Evolutionary conservation across 2,329 filamentous ascomycete species (phyloP), one percentile per base, ranked within the genome.

Genomic region (Penicillium sp.): DNA sequence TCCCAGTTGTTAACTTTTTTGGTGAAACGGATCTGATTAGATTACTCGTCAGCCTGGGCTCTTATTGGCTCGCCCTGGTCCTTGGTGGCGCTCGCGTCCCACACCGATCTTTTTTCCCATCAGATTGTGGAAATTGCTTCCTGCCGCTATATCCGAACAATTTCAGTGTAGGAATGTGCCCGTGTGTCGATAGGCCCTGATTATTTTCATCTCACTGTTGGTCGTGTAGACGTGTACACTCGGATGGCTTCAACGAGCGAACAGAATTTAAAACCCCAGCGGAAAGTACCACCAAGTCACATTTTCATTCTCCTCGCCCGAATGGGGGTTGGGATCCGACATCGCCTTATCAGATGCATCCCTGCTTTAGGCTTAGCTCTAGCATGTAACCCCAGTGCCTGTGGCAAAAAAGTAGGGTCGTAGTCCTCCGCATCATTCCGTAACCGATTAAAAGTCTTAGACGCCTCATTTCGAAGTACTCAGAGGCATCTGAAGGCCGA

Each of bases 11-110:
- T 3, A 22, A 22, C 22, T 22, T 22, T 10, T 9, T 39, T 11
- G 19, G 19, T 16, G 22, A 37, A 37, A 24, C 18, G 49, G 35
- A 51, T 51, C 49, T 51, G 49, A 51, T 51, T 51, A 51, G 49
- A 51, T 39, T 27, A 51, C 33, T 51, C 13, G 18, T 51, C 22
- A 35, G 18, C n/a, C 35, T 51, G 6, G 35, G 14, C 24, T 16
- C 49, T 22, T 16, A 36, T 51, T 37, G 33, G 49, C n/a, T 13
- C 18, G 6, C 11, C 16, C 33, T 50, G 16, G 6, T 18, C 14
- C 27, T 51, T 27, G 7, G 49, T 51, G 49, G 49, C 49, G 49
- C 13, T 35, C 35, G 33, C 24, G 49, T 51, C 35, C 49, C 49
- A 39, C 47, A 9, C 19, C 10, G 6, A 39, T 31, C 43, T 18